Conservation (phyloP, 345 rosid species). For the Eucalyptus marginata region DNA sequence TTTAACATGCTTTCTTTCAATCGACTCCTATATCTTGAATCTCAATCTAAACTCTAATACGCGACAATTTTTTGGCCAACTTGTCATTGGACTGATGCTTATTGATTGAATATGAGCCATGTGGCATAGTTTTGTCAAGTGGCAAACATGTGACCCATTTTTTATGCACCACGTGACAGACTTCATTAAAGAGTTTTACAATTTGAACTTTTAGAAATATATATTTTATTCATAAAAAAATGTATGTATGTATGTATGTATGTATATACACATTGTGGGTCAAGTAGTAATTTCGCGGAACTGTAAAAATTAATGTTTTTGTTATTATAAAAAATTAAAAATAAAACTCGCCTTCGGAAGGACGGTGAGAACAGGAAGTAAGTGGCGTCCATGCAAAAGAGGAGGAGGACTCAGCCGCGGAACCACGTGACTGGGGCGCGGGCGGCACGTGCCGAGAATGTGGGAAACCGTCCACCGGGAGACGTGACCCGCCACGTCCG, state of each 20-base stretch:
- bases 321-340: neutral
- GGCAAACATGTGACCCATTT: neutral
- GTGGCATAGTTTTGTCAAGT: neutral
- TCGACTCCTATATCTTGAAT: neutral
- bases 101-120: neutral
- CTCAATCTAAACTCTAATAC: neutral
- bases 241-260: too few relatives aligned
- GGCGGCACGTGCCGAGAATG: neutral
- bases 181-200: neutral
- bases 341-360: neutral
- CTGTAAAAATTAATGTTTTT: neutral
- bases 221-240: neutral
- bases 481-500: neutral
- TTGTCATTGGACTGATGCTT: neutral
- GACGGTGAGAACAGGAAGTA: neutral
- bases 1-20: neutral
- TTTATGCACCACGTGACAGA: neutral
- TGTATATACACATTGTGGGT: neutral
- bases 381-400: neutral
- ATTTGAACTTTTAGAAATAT: neutral
- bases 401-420: neutral
- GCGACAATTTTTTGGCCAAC: neutral
- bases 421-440: neutral
- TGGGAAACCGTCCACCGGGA: neutral
- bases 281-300: neutral